Evolutionary conservation across 208 protist species (phyloP).

Genomic region (Trypanosoma scelopori): DNA sequence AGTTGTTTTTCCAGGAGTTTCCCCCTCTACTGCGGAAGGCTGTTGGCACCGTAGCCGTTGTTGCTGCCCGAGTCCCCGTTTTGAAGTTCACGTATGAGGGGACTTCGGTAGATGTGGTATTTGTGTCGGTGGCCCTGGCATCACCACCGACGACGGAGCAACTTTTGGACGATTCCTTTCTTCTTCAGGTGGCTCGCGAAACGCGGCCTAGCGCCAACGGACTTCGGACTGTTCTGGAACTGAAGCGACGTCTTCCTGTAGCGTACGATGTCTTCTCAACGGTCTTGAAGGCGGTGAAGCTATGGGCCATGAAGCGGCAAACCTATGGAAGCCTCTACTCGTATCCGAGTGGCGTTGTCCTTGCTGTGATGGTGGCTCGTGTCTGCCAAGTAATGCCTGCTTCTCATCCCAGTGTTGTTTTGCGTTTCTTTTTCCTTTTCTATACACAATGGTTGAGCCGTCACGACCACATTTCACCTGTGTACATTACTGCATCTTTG

Average conservation of each 20-base stretch:
- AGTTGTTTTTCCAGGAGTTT: conserved; percentile 58
- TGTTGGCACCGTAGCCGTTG: conserved; percentile 47
- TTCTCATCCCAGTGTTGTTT: conserved; percentile 63
- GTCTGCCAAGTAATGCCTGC: conserved; percentile 93
- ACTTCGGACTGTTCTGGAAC: conserved; percentile 73
- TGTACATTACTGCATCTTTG: conserved; percentile 62
- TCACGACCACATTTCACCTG: conserved; percentile 38
- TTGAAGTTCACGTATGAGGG: conserved; percentile 65
- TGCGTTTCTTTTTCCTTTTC: conserved; percentile 89
- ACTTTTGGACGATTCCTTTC: conserved; percentile 57
- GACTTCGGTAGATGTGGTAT: conserved; percentile 79
- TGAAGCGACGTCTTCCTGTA: conserved; percentile 50
- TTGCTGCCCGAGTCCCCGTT: conserved; percentile 79
- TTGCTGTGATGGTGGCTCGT: conserved; percentile 94
- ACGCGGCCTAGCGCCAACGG: conserved; percentile 71
- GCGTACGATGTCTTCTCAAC: conserved; percentile 45
- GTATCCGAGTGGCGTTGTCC: conserved; percentile 95
- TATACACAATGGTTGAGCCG: conserved; percentile 71
- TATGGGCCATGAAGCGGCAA: conserved; percentile 78
- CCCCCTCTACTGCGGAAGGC: conserved; percentile 34
- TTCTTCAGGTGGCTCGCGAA: conserved; percentile 46
- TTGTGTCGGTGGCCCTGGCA: conserved; percentile 48
- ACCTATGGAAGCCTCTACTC: conserved; percentile 96
- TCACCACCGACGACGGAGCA: conserved; percentile 55
- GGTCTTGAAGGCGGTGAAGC: conserved; percentile 75